Percentiles rank a stretch among this genome's conserved stretches.
Conservation (phyloP, 495 filamentous ascomycete species). For the Neurospora sp. region DNA sequence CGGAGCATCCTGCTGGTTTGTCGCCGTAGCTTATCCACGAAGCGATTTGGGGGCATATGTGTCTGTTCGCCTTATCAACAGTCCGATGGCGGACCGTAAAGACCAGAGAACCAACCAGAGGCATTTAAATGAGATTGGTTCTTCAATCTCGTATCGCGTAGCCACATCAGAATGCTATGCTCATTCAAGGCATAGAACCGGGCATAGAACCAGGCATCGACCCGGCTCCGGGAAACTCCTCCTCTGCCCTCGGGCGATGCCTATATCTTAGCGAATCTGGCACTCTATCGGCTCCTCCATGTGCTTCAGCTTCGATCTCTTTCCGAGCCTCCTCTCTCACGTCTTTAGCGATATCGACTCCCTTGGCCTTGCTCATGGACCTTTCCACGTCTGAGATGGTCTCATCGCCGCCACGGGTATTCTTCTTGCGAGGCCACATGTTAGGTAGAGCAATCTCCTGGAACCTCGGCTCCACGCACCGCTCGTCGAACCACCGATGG, state of each 20-base stretch:
- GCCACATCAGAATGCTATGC: not conserved
- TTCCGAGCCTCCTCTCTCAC: slow-evolving; percentile 36
- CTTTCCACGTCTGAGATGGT: slow-evolving; percentile 30
- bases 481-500: slow-evolving; percentile 95
- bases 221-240: slow-evolving; percentile 23
- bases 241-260: slow-evolving; percentile 24
- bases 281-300: slow-evolving; percentile 23
- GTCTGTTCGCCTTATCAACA: not conserved
- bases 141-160: not conserved
- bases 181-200: slow-evolving; percentile 3
- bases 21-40: not conserved
- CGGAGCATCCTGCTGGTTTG: not conserved
- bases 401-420: slow-evolving; percentile 57
- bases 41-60: not conserved
- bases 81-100: not conserved
- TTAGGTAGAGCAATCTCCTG: slow-evolving; percentile 91
- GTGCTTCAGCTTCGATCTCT: slow-evolving; percentile 35
- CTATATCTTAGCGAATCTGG: slow-evolving; percentile 29
- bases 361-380: slow-evolving; percentile 33
- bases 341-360: slow-evolving; percentile 38
- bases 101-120: not conserved
- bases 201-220: slow-evolving; percentile 26
- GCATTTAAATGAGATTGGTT: not conserved
- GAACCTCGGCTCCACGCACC: slow-evolving; percentile 88
- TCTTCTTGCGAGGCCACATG: slow-evolving; percentile 85